phyloP scores from a whole-genome alignment of 73 alveolate genomes.

The Tetrahymena borealis region DNA sequence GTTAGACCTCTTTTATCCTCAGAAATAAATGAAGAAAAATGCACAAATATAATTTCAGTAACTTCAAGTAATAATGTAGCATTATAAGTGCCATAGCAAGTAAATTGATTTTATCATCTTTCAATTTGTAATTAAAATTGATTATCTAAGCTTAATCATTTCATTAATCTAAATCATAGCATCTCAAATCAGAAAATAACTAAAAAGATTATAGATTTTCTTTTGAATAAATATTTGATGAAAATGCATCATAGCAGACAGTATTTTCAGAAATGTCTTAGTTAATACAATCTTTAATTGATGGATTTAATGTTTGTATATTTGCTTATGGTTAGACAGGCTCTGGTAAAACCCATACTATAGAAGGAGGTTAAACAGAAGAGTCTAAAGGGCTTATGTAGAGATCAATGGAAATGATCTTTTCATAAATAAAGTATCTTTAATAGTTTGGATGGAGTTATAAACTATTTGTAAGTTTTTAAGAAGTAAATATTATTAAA shows the following conservation, averaged over 20 bases:
- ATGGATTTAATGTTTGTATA: conserved; percentile 98
- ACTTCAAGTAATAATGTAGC: background rate
- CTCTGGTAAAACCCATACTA: conserved; percentile 95
- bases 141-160: too few relatives aligned
- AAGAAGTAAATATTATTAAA: conserved; percentile 1
- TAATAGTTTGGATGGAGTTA: conserved; percentile 26
- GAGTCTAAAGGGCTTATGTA: conserved; percentile 90
- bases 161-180: too few relatives aligned
- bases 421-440: conserved; percentile 21
- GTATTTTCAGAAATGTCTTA: background rate
- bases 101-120: too few relatives aligned
- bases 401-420: conserved; percentile 78
- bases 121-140: too few relatives aligned
- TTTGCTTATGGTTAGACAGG: conserved; percentile 99
- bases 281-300: conserved; percentile 60
- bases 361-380: conserved; percentile 83
- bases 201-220: background rate
- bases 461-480: conserved; percentile 6
- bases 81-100: background rate
- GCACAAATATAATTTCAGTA: background rate
- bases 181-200: background rate
- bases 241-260: background rate
- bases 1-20: conserved; percentile 61
- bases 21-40: background rate
- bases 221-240: conserved; percentile 3